Evolutionary conservation across 768 basidiomycete species (phyloP).

Genomic region (Rubroboletus satanas): DNA sequence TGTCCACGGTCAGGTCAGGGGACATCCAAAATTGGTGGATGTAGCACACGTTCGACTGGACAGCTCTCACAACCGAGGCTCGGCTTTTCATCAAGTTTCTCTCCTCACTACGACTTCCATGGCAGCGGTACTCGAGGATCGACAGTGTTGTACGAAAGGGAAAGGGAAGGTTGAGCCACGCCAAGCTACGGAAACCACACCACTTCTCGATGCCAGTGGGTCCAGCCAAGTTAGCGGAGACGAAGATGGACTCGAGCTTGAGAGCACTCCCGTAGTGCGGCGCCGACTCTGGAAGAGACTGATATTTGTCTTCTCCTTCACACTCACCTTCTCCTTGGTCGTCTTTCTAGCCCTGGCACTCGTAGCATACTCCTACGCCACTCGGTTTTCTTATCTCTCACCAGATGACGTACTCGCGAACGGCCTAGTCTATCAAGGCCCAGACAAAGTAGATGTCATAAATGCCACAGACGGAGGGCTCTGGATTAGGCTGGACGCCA

Average conservation of each 20-base stretch:
- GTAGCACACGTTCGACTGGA: constrained; percentile 15
- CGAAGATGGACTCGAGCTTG: constrained; percentile 21
- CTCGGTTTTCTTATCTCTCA: constrained; percentile 48
- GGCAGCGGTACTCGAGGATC: constrained; percentile 16
- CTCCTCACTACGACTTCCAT: constrained; percentile 19
- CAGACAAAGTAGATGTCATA: constrained; percentile 57
- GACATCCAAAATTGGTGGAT: constrained; percentile 3
- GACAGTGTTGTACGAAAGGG: constrained; percentile 18
- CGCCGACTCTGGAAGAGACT: constrained; percentile 34
- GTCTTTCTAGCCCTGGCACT: constrained; percentile 43
- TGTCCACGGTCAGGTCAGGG: neutral
- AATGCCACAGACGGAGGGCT: constrained; percentile 60
- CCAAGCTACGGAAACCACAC: constrained; percentile 29
- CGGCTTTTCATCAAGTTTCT: neutral
- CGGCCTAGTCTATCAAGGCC: constrained; percentile 55
- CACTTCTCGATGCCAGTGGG: constrained; percentile 27
- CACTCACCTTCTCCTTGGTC: constrained; percentile 49
- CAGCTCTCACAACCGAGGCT: constrained; percentile 2
- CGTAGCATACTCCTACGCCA: constrained; percentile 64
- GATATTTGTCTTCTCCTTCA: constrained; percentile 51
- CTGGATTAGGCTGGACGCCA: constrained; percentile 54
- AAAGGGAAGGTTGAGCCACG: constrained; percentile 24
- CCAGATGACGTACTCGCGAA: constrained; percentile 56
- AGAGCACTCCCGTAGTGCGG: constrained; percentile 18
- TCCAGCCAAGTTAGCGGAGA: constrained; percentile 20